Evolutionary conservation across 305 asterid species (phyloP), one percentile per base, ranked within the genome.

Genomic region (Fraxinus greggii): DNA sequence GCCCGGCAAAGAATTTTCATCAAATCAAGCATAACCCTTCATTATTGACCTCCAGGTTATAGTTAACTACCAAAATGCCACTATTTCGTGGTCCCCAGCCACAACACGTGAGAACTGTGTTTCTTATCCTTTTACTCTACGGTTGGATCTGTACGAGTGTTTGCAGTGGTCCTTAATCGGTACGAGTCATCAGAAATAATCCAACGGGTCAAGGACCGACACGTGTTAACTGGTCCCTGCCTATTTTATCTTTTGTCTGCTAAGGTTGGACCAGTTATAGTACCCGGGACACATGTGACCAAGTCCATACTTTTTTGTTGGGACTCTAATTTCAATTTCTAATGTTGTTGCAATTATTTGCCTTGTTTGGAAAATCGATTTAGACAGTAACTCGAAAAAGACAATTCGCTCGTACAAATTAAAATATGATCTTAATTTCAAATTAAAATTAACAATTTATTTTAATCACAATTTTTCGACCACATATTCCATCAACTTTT

Each of bases 1-100:
- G 9, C 74, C 74, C 74, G 74, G 74, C 74, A 67, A 35, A 59
- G 79, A 82, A 82, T 85, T 80, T 75, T 76, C 75, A 4, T 67
- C 38, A 70, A 35, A 61, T 23, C 76, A 12, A 7, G 7, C 12
- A 7, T 45, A 45, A 5, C n/a, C 72, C 3, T 65, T 65, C 3
- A 29, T 10, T 29, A 12, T 29, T 67, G 36, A 5, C 38, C 74
- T 67, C 74, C 36, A 67, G 74, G 36, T 67, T 67, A 26, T 5
- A 1, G 19, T 4, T 12, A 10, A 13, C 31, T 67, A 28, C 74
- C 21, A 67, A 29, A 28, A 26, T 26, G 38, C 23, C 74, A 67
- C 36, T 4, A 4, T 21, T 13, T 12, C 19, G n/a, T 29, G 36
- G 74, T 15, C 74, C 74, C 35, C 74, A 0, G 9, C 21, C 38